A percentile compares a stretch with the other conserved stretches of the same genome.
Conservation (phyloP, 2,329 filamentous ascomycete genomes). For the Plectosphaerella cucumerina region DNA sequence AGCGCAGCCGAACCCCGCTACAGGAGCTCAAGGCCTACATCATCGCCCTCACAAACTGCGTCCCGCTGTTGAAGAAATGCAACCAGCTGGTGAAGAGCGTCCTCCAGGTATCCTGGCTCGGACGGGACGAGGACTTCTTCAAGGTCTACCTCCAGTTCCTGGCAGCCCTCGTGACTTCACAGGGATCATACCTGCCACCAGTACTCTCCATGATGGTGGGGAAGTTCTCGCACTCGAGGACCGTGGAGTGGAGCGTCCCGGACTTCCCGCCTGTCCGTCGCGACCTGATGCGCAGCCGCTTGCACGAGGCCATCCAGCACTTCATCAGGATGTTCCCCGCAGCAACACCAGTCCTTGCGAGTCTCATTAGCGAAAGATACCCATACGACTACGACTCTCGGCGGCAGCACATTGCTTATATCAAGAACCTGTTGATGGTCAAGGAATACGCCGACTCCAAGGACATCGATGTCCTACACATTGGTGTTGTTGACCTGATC, state of each 20-base stretch:
- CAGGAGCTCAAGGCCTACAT: conserved; percentile 58
- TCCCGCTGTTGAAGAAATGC: conserved; percentile 56
- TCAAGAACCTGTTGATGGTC: conserved; percentile 76
- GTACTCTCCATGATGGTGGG: conserved; percentile 78
- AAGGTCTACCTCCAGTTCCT: conserved; percentile 66
- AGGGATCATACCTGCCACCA: conserved; percentile 70
- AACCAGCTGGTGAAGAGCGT: conserved; percentile 54
- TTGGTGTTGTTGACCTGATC: conserved; percentile 68
- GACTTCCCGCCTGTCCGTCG: conserved; percentile 57
- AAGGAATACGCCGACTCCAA: conserved; percentile 75
- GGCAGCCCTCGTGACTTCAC: conserved; percentile 72
- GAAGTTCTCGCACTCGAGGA: conserved; percentile 59
- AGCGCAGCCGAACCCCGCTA: conserved; percentile 41
- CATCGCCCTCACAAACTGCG: conserved; percentile 57
- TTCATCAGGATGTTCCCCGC: conserved; percentile 79
- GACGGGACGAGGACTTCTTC: conserved; percentile 60
- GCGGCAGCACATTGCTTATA: conserved; percentile 79
- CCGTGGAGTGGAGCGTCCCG: conserved; percentile 41
- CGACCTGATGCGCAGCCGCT: conserved; percentile 63
- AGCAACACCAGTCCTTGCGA: conserved; percentile 65
- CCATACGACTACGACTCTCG: conserved; percentile 74
- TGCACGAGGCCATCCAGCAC: conserved; percentile 73
- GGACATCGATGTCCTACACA: conserved; percentile 51
- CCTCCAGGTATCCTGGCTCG: conserved; percentile 61
- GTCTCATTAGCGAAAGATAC: conserved; percentile 64